Percentiles rank a stretch among this genome's conserved stretches.
Evolutionary conservation across 345 rosid genomes (phyloP).

Genomic region (Passiflora organensis): DNA sequence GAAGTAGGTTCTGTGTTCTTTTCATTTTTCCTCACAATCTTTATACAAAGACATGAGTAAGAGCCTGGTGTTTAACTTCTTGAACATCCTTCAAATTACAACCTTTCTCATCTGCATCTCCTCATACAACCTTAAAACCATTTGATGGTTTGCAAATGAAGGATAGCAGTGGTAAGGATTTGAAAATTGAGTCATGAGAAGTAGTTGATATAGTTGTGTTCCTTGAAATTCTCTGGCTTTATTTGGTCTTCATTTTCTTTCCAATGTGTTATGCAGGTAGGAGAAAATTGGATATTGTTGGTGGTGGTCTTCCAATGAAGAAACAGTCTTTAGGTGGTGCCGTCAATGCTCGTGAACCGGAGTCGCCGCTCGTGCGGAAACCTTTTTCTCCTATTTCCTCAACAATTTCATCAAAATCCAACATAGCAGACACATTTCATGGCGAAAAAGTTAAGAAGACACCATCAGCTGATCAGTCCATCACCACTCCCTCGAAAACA

Average conservation of each 20-base stretch:
- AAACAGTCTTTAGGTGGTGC: slow-evolving; percentile 27
- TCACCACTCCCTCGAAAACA: no score
- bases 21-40: background rate
- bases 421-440: slow-evolving; percentile 39
- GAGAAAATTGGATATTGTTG: slow-evolving; percentile 49
- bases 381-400: slow-evolving; percentile 59
- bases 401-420: slow-evolving; percentile 29
- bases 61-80: background rate
- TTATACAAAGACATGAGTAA: background rate
- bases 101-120: no score
- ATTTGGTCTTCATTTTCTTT: no score
- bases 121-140: no score
- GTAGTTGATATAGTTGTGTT: no score
- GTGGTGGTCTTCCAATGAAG: slow-evolving; percentile 36
- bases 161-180: no score
- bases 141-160: no score
- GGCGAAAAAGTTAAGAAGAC: slow-evolving; percentile 36
- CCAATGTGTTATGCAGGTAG: no score
- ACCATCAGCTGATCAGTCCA: background rate
- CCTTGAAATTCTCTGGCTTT: background rate
- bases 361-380: slow-evolving; percentile 33
- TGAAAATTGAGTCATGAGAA: no score
- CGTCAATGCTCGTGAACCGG: slow-evolving; percentile 25
- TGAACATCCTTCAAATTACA: no score
- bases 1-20: slow-evolving; percentile 18